Evolutionary conservation across 1,284 basidiomycete species (phyloP).

Genomic region (Apiotrichum veenhuisii): DNA sequence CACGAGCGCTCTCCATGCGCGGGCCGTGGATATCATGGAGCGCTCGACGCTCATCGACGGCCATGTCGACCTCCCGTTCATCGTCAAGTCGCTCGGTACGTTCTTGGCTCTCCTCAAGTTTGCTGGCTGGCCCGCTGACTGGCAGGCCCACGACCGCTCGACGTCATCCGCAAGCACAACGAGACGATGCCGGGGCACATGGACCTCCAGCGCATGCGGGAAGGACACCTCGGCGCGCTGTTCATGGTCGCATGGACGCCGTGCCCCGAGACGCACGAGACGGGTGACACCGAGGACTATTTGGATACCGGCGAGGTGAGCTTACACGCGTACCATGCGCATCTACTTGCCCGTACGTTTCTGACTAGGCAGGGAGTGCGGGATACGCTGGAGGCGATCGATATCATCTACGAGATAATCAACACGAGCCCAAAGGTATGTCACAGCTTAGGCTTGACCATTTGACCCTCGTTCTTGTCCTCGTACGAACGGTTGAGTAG

Average conservation of each 20-base stretch:
- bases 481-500: too few relatives aligned
- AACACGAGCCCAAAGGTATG: background rate
- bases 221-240: conserved; percentile 73
- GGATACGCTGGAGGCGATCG: conserved; percentile 83
- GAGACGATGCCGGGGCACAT: conserved; percentile 60
- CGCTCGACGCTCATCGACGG: conserved; percentile 19
- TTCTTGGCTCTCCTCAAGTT: too few relatives aligned
- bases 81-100: conserved; percentile 2
- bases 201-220: conserved; percentile 68
- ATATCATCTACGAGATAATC: conserved; percentile 70
- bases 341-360: too few relatives aligned
- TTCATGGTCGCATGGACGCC: conserved; percentile 71
- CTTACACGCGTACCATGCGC: too few relatives aligned
- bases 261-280: conserved; percentile 47
- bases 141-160: conserved; percentile 4
- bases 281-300: background rate
- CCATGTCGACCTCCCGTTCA: conserved; percentile 26
- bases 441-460: too few relatives aligned
- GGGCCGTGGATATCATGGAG: background rate
- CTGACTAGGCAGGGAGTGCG: conserved; percentile 54
- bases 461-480: too few relatives aligned
- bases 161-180: background rate
- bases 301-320: background rate
- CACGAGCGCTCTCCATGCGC: background rate
- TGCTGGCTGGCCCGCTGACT: too few relatives aligned